Evolutionary conservation across 2,329 filamentous ascomycete genomes (phyloP).

Genomic region (Fusarium setosum): DNA sequence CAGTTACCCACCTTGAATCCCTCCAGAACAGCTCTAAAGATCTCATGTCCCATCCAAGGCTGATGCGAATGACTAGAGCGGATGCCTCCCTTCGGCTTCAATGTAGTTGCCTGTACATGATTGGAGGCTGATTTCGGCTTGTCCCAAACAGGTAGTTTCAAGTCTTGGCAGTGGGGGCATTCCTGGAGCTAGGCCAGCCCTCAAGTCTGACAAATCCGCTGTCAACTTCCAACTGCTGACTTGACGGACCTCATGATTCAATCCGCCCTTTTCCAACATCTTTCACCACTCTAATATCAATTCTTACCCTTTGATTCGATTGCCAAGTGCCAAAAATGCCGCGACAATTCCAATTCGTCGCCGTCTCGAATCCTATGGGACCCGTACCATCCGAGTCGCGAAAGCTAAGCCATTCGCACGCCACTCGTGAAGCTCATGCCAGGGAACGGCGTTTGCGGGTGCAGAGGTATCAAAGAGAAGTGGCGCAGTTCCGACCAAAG

Average conservation of each 20-base stretch:
- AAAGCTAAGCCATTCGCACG: constrained; percentile 11
- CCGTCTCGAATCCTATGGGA: constrained; percentile 3
- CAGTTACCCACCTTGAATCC: too few relatives aligned
- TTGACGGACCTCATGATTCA: not conserved
- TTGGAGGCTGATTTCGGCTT: too few relatives aligned
- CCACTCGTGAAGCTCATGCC: constrained; percentile 9
- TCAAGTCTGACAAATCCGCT: not conserved
- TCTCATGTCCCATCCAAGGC: too few relatives aligned
- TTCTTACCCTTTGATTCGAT: not conserved
- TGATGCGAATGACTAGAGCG: too few relatives aligned
- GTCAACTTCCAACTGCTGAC: not conserved
- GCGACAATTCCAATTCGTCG: constrained; percentile 7
- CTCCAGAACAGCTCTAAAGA: too few relatives aligned
- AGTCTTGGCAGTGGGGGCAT: not conserved
- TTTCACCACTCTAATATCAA: not conserved
- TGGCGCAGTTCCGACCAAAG: not conserved
- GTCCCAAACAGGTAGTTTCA: not conserved
- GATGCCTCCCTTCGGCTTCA: too few relatives aligned
- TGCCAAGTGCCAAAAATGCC: not conserved
- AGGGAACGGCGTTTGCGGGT: constrained; percentile 6
- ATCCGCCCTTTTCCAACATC: not conserved
- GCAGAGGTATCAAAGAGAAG: not conserved
- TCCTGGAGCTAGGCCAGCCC: too few relatives aligned
- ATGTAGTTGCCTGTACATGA: too few relatives aligned
- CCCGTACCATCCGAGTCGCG: not conserved